Evolutionary conservation across 805 yeast species (phyloP).

Genomic region (Starmerella stellata): DNA sequence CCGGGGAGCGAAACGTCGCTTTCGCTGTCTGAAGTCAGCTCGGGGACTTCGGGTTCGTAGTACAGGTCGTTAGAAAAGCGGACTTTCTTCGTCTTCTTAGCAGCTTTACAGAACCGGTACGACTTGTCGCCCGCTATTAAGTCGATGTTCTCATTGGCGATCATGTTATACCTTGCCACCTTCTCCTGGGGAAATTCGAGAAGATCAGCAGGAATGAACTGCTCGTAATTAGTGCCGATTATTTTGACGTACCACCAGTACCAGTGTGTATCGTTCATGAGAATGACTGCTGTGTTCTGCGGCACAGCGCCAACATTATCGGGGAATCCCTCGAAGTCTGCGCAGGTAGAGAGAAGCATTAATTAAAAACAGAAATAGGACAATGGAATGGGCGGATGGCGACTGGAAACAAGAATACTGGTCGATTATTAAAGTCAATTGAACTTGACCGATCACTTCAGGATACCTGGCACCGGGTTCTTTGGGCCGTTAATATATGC

Average conservation of each 20-base stretch:
- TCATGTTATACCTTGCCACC: constrained; percentile 57
- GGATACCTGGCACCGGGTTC: no score
- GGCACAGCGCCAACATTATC: neutral
- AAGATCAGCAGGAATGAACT: constrained; percentile 93
- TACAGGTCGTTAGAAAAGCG: neutral
- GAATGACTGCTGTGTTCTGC: constrained; percentile 24
- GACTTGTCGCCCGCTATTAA: neutral
- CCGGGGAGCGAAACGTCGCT: constrained; percentile 1
- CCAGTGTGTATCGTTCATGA: constrained; percentile 74
- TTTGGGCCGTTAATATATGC: neutral
- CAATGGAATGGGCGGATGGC: no score
- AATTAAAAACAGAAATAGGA: no score
- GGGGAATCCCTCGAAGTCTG: constrained; percentile 1
- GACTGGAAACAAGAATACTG: no score
- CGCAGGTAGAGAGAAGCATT: neutral
- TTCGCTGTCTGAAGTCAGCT: constrained; percentile 1
- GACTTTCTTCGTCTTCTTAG: neutral
- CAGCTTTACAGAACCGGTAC: neutral
- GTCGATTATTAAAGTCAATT: no score
- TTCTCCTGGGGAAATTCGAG: constrained; percentile 83
- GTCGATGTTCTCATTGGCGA: neutral
- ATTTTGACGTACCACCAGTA: constrained; percentile 89
- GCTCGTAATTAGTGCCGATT: constrained; percentile 47
- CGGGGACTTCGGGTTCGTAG: neutral
- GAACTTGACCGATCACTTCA: no score